Evolutionary conservation across 2,329 filamentous ascomycete genomes (phyloP), one percentile per base, ranked within the genome.

Genomic region (Fusarium pininemorale): DNA sequence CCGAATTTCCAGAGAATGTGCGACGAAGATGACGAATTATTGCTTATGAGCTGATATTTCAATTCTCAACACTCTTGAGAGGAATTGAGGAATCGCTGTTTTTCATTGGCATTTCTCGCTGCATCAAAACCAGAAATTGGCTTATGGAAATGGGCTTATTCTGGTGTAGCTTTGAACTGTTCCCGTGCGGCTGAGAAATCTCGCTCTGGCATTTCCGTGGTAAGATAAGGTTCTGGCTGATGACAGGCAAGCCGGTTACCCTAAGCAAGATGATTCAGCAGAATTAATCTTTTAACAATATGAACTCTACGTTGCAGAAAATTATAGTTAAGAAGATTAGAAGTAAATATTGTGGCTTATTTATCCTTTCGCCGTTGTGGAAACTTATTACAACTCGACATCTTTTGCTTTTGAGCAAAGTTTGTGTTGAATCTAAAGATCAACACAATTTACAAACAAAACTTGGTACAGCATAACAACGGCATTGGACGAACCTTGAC

Each of bases 351-450:
- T 4, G 0, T n/a, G 7, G 28, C 10, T 9, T n/a, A 30, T 16
- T 48, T 30, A 30, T 50, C 2, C 3, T 2, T 50, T 16, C 13
- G 2, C 14, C 10, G 28, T 16, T 50, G 10, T 9, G 5, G 12
- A 6, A 6, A 3, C 1, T 9, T 16, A 30, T n/a, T 30, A 0
- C 2, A 28, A 22, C 13, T 28, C 1, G 2, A 14, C 1, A 22
- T 32, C 6, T 13, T 5, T 18, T 50, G 15, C 15, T 32, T 50
- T 4, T 24, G 0, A 9, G 7, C 22, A 14, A 10, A 5, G 6
- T 50, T 2, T 10, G 10, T 6, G 0, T n/a, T 5, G 0, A 3
- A 18, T 13, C 3, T 6, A n/a, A 18, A 12, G 5, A 0, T 16
- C 9, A 35, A n/a, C n/a, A n/a, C n/a, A n/a, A n/a, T n/a, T n/a